Conservation (phyloP, 2,329 filamentous ascomycete species). For the Elsinoe fawcettii region DNA sequence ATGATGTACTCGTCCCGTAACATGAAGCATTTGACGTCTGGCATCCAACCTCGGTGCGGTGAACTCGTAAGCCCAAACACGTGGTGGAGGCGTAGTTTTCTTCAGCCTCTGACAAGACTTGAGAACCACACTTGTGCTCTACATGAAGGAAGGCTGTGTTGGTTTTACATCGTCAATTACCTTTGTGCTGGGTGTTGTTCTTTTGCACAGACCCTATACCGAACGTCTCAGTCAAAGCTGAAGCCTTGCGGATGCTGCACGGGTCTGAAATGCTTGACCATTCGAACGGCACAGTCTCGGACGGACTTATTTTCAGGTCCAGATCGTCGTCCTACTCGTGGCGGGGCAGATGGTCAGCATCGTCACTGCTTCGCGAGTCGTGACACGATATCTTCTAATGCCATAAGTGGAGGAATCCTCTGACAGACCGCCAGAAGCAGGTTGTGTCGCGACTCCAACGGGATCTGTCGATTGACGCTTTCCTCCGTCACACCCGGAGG, state of each 20-base stretch:
- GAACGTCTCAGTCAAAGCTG: not conserved
- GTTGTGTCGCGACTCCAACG: conserved; percentile 1
- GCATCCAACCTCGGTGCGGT: not conserved
- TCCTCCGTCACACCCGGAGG: conserved; percentile 9
- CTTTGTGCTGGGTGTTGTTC: not conserved
- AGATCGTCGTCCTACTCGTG: not conserved
- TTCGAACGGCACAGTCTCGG: not conserved
- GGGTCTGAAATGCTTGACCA: not conserved
- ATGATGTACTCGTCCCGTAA: not conserved
- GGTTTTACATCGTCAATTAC: not conserved
- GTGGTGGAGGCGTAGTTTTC: conserved; percentile 2
- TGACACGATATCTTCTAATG: not conserved
- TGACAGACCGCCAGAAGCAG: not conserved
- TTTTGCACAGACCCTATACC: not conserved
- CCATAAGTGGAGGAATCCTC: not conserved
- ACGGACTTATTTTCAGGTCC: conserved; percentile 1
- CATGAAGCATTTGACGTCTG: not conserved
- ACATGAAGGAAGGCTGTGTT: not conserved
- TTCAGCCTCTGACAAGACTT: not conserved
- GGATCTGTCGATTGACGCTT: not conserved
- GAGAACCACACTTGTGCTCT: not conserved
- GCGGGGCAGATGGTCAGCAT: conserved; percentile 3
- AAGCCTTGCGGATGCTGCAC: not conserved
- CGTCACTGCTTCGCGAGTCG: conserved; percentile 1
- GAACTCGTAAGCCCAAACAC: not conserved